Evolutionary conservation across 345 rosid genomes (phyloP), one percentile per base, ranked within the genome.

Genomic region (Microthlaspi erraticum): DNA sequence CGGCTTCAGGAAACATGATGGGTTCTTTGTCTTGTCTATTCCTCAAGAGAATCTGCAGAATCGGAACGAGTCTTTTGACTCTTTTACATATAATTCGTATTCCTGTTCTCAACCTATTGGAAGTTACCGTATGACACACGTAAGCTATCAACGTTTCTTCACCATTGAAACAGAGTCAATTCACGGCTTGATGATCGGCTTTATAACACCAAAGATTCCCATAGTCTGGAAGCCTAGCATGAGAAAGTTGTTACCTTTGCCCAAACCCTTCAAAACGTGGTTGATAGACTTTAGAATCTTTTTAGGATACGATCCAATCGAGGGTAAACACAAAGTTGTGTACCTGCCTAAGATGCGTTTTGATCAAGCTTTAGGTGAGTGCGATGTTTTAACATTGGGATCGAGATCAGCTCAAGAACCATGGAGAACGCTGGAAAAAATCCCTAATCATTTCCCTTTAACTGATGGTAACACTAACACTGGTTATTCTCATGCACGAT

Each of bases 301-400:
- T 13, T 13, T 18, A 29, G 66, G 66, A 29, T 43, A 29, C 38
- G 66, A 61, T 61, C 52, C 52, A 1, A 34, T 46, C 17, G 55
- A 34, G 2, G 3, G 55, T 18, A 20, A 46, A 46, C 68, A 63
- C 68, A 63, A 63, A 63, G 18, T 63, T 11, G 68, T 63, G 43
- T 63, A 19, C 44, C 12, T 48, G 32, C 32, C 43, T 33, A 1
- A 23, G 1, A 2, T 23, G 26, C 26, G 2, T 23, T 0, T 1
- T 18, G 12, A 2, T 11, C 2, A 33, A 32, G 11, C 41, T 4
- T 33, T 7, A 1, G 12, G 33, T 5, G 57, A 12, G 57, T 49
- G 45, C 8, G 6, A 4, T 2, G 45, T 64, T 64, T 23, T 64
- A n/a, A 49, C 68, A 9, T 64, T 49, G 9, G 57, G 68, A 59